phyloP scores from a whole-genome alignment of 208 protist species.

The Trypanosoma boissoni region DNA sequence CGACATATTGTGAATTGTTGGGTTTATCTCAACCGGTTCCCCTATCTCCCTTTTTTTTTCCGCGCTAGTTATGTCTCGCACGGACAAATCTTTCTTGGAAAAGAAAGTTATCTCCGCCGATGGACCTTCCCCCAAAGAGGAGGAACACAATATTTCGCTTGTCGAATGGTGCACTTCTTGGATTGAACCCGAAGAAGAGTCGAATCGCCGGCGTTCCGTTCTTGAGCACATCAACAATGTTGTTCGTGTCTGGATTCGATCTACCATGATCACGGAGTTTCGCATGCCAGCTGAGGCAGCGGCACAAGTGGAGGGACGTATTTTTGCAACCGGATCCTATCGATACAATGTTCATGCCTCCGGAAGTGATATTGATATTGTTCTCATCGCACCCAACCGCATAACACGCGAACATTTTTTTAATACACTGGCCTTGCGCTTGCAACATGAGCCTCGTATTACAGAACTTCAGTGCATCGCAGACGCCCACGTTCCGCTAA shows the following conservation, averaged over 20 bases:
- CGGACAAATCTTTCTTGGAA: conserved; percentile 63
- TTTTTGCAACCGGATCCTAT: conserved; percentile 98
- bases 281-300: conserved; percentile 87
- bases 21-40: conserved; percentile 1
- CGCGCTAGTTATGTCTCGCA: conserved; percentile 13
- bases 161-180: conserved; percentile 66
- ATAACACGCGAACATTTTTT: conserved; percentile 96
- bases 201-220: conserved; percentile 74
- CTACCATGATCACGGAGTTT: conserved; percentile 88
- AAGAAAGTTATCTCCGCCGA: conserved; percentile 79
- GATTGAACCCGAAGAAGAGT: conserved; percentile 89
- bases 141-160: conserved; percentile 65
- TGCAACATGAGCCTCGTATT: conserved; percentile 78
- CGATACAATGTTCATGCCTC: conserved; percentile 97
- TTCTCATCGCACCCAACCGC: conserved; percentile 91
- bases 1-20: background rate
- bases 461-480: conserved; percentile 86
- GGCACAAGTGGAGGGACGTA: conserved; percentile 84
- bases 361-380: conserved; percentile 97
- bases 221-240: conserved; percentile 82
- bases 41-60: background rate
- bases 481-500: conserved; percentile 96
- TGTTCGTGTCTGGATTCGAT: conserved; percentile 82
- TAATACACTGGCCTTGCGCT: conserved; percentile 71
- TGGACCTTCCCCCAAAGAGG: conserved; percentile 72